Percentiles rank a stretch among this genome's conserved stretches.
phyloP scores from a whole-genome alignment of 78 protist species.

The Emiliania huxleyi region DNA sequence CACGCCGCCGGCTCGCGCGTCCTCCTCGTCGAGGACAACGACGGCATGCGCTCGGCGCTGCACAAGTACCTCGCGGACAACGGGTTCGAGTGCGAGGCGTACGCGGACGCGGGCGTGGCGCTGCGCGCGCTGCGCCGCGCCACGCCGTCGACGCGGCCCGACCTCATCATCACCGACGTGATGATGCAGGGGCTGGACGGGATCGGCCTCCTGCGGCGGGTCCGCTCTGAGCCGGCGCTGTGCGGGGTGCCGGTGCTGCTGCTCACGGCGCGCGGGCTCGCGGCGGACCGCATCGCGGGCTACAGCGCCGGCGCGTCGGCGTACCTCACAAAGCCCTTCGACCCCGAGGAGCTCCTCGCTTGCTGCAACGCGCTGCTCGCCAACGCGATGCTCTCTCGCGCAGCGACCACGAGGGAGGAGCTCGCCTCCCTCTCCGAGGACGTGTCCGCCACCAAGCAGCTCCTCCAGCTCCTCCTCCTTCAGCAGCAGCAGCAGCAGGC shows the following conservation, averaged over 20 bases:
- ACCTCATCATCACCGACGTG: background rate
- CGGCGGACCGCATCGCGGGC: background rate
- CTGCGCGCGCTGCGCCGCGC: background rate
- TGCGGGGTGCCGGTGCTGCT: background rate
- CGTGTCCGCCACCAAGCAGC: background rate
- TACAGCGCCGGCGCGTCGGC: background rate
- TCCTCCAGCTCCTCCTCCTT: background rate
- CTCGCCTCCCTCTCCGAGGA: background rate
- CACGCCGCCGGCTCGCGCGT: background rate
- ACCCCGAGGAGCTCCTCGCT: background rate
- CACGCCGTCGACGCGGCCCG: background rate
- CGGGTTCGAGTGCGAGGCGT: background rate
- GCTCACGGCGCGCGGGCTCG: background rate
- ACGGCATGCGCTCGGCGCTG: background rate
- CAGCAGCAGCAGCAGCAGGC: background rate
- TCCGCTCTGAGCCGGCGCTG: background rate
- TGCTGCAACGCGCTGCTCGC: no score
- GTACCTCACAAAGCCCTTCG: conserved; percentile 4
- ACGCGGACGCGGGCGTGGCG: background rate
- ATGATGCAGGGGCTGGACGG: background rate
- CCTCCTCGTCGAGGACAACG: background rate
- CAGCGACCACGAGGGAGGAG: background rate
- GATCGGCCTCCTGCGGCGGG: background rate
- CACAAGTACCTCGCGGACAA: background rate
- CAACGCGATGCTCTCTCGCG: background rate